Base-by-base conservation (phyloP, 2,329 filamentous ascomycete genomes). In the Exophiala sp. region DNA sequence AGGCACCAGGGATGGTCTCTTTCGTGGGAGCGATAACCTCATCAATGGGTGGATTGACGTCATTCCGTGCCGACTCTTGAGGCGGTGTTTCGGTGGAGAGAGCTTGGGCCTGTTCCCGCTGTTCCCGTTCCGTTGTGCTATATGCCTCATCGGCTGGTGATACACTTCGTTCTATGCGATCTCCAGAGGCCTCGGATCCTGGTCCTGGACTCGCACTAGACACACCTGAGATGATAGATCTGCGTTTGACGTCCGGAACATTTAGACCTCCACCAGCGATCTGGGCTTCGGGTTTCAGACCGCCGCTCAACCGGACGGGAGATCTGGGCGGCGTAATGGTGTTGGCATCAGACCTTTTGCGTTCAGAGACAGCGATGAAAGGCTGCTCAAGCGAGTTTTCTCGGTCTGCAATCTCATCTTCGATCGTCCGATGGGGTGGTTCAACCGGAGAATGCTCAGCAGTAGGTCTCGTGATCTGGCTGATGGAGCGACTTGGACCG, bases 221-320 rank as follows among this genome's bases (percentile, higher is more conserved):
- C 2, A 63, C 56, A 20, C 58, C 62, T 2, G 62, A 63, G 12
- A 63, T 38, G 11, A 59, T 44, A 20, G 62, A 63, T 21, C 52
- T 42, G 11, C 52, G 46, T 38, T 53, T 53, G 29, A 38, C 42
- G 21, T 51, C 48, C 16, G 50, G 57, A 24, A 60, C 49, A 20
- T 50, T 34, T 12, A 60, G 46, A 47, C 54, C 48, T 38, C 53
- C 24, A 33, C 54, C 57, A 14, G 50, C 52, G n/a, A 43, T 51
- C 12, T 53, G 44, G 21, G 18, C 24, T 8, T 29, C 24, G 5
- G 24, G 24, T 8, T 29, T 29, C 24, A 29, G 24, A 29, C 24
- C 24, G 24, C 7, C 24, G 24, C 24, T 29, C 24, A 8, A 5
- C 7, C 24, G 5, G 24, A 29, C 7, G 24, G 24, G 24, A 29